phyloP scores from a whole-genome alignment of 495 filamentous ascomycete genomes.

The Lepidopterella palustris region DNA sequence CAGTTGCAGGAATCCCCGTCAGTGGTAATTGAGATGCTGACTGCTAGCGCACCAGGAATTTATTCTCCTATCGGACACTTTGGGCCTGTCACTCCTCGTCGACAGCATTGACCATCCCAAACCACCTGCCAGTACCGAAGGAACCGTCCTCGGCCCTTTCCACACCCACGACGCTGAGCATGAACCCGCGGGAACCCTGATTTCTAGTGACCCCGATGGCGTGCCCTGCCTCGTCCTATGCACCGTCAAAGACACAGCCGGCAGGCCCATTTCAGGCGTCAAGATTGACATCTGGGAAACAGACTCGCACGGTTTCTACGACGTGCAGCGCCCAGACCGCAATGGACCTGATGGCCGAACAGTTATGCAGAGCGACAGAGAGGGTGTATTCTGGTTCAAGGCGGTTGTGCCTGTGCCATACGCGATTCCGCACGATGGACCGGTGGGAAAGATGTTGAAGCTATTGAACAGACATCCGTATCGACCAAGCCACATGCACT shows the following conservation, averaged over 20 bases:
- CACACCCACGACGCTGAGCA: slow-evolving; percentile 81
- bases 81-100: slow-evolving; percentile 83
- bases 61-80: slow-evolving; percentile 87
- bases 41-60: slow-evolving; percentile 56
- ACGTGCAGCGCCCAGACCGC: slow-evolving; percentile 72
- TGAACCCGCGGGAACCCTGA: slow-evolving; percentile 55
- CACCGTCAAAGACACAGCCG: slow-evolving; percentile 61
- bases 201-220: slow-evolving; percentile 66
- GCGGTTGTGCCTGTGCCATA: slow-evolving; percentile 84
- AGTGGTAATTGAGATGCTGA: neutral
- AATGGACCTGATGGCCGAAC: slow-evolving; percentile 66
- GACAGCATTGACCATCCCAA: slow-evolving; percentile 92
- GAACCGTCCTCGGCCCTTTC: slow-evolving; percentile 87
- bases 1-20: neutral
- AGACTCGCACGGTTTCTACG: slow-evolving; percentile 78
- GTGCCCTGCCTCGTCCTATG: slow-evolving; percentile 72
- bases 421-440: slow-evolving; percentile 84
- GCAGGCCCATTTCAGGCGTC: slow-evolving; percentile 59
- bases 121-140: slow-evolving; percentile 66
- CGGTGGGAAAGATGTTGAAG: slow-evolving; percentile 71
- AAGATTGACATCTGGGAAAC: slow-evolving; percentile 95
- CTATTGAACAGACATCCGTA: slow-evolving; percentile 69
- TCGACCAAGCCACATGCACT: slow-evolving; percentile 86
- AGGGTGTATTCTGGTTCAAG: slow-evolving; percentile 82
- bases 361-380: slow-evolving; percentile 61